Conservation (phyloP, 768 basidiomycete genomes). For the Tubosaeta sp. region DNA sequence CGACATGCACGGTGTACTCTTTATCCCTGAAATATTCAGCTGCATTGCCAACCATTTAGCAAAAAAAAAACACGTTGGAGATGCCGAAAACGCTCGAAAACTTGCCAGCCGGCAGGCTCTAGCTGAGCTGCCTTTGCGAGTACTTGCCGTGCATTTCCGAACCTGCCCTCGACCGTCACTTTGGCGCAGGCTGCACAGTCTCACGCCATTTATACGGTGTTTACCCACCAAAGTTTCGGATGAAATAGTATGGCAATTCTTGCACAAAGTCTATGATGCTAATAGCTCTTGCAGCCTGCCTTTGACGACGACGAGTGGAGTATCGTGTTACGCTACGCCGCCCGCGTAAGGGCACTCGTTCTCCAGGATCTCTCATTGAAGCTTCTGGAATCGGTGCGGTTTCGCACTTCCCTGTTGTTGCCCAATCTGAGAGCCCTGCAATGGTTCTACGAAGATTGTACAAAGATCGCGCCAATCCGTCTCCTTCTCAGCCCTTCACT, state of each 20-base stretch:
- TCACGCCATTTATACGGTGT: constrained; percentile 8
- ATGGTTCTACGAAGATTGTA: neutral
- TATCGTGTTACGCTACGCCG: neutral
- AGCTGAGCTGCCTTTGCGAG: neutral
- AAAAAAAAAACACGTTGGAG: too few species aligned
- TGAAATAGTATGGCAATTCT: neutral
- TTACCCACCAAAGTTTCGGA: neutral
- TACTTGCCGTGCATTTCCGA: neutral
- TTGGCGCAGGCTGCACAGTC: constrained; percentile 9
- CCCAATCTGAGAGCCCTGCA: neutral
- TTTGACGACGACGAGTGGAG: neutral
- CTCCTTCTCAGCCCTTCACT: neutral
- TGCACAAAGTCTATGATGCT: neutral
- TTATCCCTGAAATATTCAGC: neutral
- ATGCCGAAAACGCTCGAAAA: neutral
- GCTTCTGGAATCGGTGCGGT: neutral
- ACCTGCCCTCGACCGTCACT: constrained; percentile 13
- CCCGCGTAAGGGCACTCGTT: neutral
- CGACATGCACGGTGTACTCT: neutral
- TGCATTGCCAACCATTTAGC: neutral
- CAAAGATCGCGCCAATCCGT: neutral
- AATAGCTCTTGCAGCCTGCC: neutral
- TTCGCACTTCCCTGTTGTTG: neutral
- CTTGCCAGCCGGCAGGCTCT: neutral
- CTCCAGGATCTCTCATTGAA: neutral